Percentiles rank a stretch among this genome's conserved stretches.
Evolutionary conservation across 345 rosid genomes (phyloP).

Genomic region (Reutealis trisperma): DNA sequence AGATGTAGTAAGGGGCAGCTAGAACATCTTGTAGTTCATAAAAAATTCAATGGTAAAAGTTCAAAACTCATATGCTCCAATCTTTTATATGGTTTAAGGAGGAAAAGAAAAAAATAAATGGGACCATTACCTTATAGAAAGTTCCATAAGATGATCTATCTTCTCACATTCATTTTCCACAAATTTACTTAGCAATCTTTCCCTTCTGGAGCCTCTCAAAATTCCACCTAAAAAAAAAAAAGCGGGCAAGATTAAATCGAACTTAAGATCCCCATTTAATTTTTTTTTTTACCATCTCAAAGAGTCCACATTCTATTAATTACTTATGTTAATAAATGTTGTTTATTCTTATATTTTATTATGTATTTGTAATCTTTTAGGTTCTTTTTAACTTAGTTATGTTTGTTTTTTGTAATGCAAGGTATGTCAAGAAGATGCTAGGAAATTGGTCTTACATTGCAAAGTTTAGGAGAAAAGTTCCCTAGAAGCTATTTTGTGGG

Average conservation of each 20-base stretch:
- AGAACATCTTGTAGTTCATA: neutral
- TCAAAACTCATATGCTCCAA: neutral
- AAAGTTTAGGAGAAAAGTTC: no score
- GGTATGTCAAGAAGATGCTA: no score
- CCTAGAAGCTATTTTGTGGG: no score
- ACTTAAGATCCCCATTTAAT: neutral
- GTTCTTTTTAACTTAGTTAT: no score
- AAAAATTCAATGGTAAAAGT: neutral
- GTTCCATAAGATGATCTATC: conserved; percentile 96
- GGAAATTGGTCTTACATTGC: no score
- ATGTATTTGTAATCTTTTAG: no score
- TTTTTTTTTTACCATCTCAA: no score
- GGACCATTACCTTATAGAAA: conserved; percentile 63
- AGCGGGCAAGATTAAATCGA: conserved; percentile 1
- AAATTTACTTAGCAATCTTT: conserved; percentile 83
- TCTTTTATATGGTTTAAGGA: neutral
- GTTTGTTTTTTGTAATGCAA: no score
- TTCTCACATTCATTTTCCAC: conserved; percentile 96
- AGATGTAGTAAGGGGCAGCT: neutral
- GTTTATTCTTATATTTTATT: no score
- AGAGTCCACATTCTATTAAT: no score
- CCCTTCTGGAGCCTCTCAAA: conserved; percentile 89
- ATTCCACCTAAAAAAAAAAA: conserved; percentile 66
- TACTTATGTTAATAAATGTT: no score
- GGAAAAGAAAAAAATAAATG: conserved; percentile 1